phyloP scores from a whole-genome alignment of 1,139 yeast species.

The Protomyces inundatus region DNA sequence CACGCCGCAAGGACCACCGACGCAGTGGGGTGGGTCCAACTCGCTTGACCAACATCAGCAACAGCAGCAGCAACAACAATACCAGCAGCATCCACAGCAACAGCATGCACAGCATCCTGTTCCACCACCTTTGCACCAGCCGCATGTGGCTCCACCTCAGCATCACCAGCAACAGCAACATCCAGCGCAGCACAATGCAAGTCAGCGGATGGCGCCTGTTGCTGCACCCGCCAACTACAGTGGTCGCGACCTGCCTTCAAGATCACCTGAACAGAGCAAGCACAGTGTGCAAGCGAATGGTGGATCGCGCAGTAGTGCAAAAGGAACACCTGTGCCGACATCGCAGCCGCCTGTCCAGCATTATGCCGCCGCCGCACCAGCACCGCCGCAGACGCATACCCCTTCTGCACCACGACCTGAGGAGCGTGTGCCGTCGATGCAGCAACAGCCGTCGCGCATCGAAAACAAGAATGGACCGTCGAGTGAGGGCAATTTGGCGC shows the following conservation, averaged over 20 bases:
- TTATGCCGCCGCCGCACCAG: too few species aligned
- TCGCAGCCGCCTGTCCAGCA: too few species aligned
- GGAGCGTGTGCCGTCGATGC: not conserved
- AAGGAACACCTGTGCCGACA: too few species aligned
- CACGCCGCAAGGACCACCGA: conserved; percentile 34
- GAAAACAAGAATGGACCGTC: not conserved
- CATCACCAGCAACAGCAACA: conserved; percentile 33
- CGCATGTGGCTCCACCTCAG: conserved; percentile 31
- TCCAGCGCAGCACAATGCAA: conserved; percentile 11
- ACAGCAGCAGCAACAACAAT: conserved; percentile 30
- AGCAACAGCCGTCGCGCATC: not conserved
- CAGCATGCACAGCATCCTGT: conserved; percentile 28
- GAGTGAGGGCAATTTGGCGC: conserved; percentile 14
- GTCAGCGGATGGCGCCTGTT: too few species aligned
- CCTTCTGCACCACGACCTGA: too few species aligned
- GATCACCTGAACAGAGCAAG: too few species aligned
- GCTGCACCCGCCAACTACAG: too few species aligned
- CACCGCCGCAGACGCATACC: too few species aligned
- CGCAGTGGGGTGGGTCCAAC: conserved; percentile 32
- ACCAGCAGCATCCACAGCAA: conserved; percentile 24
- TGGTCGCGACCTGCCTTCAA: too few species aligned
- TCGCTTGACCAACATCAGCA: conserved; percentile 32
- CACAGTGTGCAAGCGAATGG: too few species aligned
- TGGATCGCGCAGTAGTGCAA: too few species aligned
- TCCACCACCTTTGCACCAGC: conserved; percentile 29